Conservation (phyloP, 2,329 filamentous ascomycete species). For the Sporothrix globosa region DNA sequence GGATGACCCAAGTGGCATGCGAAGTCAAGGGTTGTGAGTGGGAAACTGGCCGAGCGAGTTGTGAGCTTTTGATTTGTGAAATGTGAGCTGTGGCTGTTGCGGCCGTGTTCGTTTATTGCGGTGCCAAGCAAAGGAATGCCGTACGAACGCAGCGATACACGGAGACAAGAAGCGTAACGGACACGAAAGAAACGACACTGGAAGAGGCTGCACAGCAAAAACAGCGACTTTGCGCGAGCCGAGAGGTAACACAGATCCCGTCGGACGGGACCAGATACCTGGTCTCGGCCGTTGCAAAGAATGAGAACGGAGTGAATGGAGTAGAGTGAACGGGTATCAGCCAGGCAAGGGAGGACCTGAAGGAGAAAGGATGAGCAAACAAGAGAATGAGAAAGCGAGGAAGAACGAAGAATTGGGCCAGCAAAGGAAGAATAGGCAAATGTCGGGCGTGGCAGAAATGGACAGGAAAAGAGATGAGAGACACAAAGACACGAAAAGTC, state of each 20-base stretch:
- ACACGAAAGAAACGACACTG: not conserved
- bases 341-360: not conserved
- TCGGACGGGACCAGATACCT: constrained; percentile 26
- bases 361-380: not conserved
- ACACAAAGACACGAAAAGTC: not conserved
- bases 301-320: not conserved
- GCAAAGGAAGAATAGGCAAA: not conserved
- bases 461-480: not conserved
- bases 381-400: not conserved
- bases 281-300: constrained; percentile 31
- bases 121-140: not conserved
- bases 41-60: not conserved
- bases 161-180: not conserved
- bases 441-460: not conserved
- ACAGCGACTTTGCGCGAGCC: constrained; percentile 25
- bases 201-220: constrained; percentile 4
- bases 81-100: not conserved
- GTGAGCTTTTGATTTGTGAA: not conserved
- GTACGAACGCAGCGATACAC: constrained; percentile 19
- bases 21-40: not conserved
- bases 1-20: constrained; percentile 7
- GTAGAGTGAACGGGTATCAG: not conserved
- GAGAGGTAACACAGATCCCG: constrained; percentile 30
- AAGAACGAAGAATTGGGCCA: not conserved
- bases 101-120: not conserved